phyloP scores from a whole-genome alignment of 305 asterid genomes.

The Solanum chacoense region DNA sequence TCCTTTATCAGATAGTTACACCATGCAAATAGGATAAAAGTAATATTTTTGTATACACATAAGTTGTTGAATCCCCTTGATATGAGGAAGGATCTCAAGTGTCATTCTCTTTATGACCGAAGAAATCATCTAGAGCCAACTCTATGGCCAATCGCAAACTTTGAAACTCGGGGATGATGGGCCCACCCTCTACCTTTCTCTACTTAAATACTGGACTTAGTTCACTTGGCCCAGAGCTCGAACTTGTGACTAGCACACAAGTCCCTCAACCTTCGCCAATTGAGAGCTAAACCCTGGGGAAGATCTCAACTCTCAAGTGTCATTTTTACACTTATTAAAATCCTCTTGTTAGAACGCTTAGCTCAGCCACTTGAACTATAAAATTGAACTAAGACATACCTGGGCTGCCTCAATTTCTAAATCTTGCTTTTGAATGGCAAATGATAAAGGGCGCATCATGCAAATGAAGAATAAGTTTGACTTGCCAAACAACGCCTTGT shows the following conservation, averaged over 20 bases:
- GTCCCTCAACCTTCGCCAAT: background rate
- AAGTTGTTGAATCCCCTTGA: background rate
- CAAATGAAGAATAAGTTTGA: conserved; percentile 52
- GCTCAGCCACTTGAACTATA: background rate
- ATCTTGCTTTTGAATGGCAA: conserved; percentile 55
- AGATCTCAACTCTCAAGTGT: background rate
- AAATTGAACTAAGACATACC: conserved; percentile 21
- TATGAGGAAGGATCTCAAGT: background rate
- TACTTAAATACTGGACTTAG: background rate
- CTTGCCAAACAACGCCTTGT: conserved; percentile 41
- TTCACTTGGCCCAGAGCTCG: background rate
- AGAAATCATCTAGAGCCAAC: background rate
- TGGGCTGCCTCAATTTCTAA: conserved; percentile 72
- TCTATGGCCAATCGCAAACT: background rate
- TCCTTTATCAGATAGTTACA: background rate
- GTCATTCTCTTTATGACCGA: background rate
- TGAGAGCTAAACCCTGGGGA: background rate
- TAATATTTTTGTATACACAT: background rate
- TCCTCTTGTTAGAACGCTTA: background rate
- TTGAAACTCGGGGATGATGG: background rate
- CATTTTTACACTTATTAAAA: background rate
- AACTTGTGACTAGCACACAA: background rate
- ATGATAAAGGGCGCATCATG: conserved; percentile 57
- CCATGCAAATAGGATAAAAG: background rate
- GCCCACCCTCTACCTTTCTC: background rate